Base-by-base conservation (phyloP, 2,329 filamentous ascomycete genomes). In the Dactylonectria estremocensis region DNA sequence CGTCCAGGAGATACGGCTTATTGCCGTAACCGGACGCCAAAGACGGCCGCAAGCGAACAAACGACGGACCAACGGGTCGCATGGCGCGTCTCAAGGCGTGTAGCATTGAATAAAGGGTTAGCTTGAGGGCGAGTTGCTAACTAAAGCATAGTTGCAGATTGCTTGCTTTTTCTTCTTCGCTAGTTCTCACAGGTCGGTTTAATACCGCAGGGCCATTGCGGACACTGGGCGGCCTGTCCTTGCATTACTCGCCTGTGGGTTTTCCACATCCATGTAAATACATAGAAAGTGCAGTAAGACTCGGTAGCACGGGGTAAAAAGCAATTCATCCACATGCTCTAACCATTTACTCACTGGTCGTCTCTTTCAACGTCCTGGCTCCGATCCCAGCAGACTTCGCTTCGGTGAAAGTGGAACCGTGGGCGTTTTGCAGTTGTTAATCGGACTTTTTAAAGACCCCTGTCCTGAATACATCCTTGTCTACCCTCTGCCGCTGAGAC, bases 141-240 rank as follows among this genome's bases (percentile, higher is more conserved):
- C 24, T 28, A 28, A 28, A 28, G 24, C 2, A 28, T 7, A 5
- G 24, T 28, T 28, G 24, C 24, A 28, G 24, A 28, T 43, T n/a
- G 14, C 16, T 43, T 43, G 40, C 40, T 43, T 43, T 43, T 43
- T 43, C 40, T 43, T 43, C n/a, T 43, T 43, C 5, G 40, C 40
- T 43, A 43, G 40, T 43, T n/a, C n/a, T n/a, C 1, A n/a, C n/a
- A 6, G 16, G 5, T 43, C n/a, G 14, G 16, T 14, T 43, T 43
- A 50, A 50, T 50, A 50, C 48, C 24, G 48, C 48, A 43, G 40
- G 40, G 40, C 40, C 40, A 43, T n/a, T 43, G 14, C 5, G 40
- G 40, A n/a, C 40, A 43, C 14, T 14, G 14, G 40, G 40, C 8
- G 40, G 40, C 40, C 40, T n/a, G 40, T 43, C 40, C 3, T 43